Conservation (phyloP, 2,329 filamentous ascomycete species). For the Gaeumannomyces sp. region DNA sequence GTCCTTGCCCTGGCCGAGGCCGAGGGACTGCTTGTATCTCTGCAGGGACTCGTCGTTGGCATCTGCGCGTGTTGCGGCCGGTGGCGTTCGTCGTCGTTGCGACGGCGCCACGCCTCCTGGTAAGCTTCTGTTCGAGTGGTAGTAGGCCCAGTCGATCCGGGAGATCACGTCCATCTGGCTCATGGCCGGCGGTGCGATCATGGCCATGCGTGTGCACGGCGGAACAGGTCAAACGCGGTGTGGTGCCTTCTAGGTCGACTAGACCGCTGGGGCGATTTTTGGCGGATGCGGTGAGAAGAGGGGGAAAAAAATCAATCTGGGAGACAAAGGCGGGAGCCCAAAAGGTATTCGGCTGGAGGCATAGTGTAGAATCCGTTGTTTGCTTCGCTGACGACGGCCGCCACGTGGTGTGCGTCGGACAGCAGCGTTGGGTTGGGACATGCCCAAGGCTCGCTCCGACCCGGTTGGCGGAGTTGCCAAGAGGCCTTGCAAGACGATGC, state of each 20-base stretch:
- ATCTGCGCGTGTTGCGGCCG: slow-evolving; percentile 32
- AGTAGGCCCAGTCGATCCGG: slow-evolving; percentile 5
- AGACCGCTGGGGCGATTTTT: background rate
- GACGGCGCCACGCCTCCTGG: background rate
- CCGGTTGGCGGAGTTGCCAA: background rate
- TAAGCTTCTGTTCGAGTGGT: background rate
- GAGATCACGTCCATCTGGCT: slow-evolving; percentile 7
- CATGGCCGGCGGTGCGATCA: slow-evolving; percentile 2
- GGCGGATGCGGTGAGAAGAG: background rate
- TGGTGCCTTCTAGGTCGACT: background rate
- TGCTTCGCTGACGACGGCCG: background rate
- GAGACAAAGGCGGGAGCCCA: background rate
- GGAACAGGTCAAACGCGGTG: background rate
- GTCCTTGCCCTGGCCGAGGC: slow-evolving; percentile 67
- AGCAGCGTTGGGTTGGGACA: background rate
- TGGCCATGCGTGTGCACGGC: background rate
- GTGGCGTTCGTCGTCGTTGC: slow-evolving; percentile 9
- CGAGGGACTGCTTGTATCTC: slow-evolving; percentile 95
- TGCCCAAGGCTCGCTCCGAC: background rate
- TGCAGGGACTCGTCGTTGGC: slow-evolving; percentile 86
- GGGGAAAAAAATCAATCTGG: background rate
- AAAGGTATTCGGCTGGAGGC: background rate
- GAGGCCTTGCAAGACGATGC: background rate
- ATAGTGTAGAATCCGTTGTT: background rate
- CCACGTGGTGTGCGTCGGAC: background rate